A percentile compares a stretch with the other conserved stretches of the same genome.
Evolutionary conservation across 352 stramenopile species (phyloP).

Genomic region (Phytophthora ramorum): DNA sequence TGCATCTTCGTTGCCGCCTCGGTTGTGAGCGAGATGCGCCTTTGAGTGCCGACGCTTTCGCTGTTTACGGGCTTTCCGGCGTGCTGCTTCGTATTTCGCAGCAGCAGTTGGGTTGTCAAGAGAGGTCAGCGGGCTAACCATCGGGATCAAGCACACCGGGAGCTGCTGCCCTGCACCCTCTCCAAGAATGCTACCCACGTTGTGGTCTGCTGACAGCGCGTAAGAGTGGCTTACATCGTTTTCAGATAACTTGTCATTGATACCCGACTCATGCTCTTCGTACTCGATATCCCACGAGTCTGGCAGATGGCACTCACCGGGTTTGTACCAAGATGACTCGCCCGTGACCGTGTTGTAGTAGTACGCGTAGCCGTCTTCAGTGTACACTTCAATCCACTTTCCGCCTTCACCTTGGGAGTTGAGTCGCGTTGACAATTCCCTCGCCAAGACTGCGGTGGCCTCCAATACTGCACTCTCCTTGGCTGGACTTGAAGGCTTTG

Average conservation of each 20-base stretch:
- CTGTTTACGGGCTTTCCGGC: conserved; percentile 46
- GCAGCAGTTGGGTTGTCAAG: conserved; percentile 72
- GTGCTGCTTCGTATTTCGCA: conserved; percentile 52
- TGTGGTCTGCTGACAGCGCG: conserved; percentile 1
- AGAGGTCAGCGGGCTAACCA: conserved; percentile 68
- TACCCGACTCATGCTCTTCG: conserved; percentile 1
- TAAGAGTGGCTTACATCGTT: conserved; percentile 18
- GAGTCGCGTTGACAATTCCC: not conserved
- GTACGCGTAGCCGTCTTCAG: conserved; percentile 64
- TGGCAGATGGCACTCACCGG: conserved; percentile 6
- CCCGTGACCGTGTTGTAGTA: conserved; percentile 69
- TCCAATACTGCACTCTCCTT: conserved; percentile 9
- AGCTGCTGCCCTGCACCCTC: conserved; percentile 41
- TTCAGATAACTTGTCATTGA: conserved; percentile 12
- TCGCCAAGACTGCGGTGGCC: not conserved
- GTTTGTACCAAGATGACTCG: conserved; percentile 66
- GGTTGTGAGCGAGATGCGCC: not conserved
- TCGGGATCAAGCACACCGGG: conserved; percentile 70
- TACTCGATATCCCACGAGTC: not conserved
- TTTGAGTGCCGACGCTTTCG: conserved; percentile 21
- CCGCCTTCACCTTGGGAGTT: not conserved
- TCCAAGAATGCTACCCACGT: conserved; percentile 8
- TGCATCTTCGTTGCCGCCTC: not conserved
- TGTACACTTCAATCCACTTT: conserved; percentile 55
- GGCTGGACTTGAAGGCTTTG: not conserved